phyloP scores from a whole-genome alignment of 306 rosid genomes.

The cucumber (Cucumis sativus) region DNA sequence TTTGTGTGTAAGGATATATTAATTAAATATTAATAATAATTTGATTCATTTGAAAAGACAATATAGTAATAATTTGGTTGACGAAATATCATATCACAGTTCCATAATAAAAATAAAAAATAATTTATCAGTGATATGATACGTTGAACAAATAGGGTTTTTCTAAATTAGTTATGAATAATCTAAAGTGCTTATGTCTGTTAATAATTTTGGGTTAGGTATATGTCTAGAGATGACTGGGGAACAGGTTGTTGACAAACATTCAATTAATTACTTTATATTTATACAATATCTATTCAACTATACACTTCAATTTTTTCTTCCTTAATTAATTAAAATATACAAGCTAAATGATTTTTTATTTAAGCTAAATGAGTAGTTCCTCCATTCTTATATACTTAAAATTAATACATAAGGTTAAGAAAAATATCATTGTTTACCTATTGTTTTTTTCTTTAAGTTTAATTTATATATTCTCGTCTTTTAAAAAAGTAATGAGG shows the following conservation, averaged over 20 bases:
- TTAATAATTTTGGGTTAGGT: conserved; percentile 2
- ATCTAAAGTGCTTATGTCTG: neutral
- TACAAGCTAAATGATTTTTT: too few species aligned
- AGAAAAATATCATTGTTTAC: too few species aligned
- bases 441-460: too few species aligned
- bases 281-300: neutral
- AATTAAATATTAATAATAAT: too few species aligned
- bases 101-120: neutral
- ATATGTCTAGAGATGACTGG: conserved; percentile 1
- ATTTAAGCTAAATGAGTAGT: too few species aligned
- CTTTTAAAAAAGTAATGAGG: too few species aligned
- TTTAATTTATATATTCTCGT: too few species aligned
- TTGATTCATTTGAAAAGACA: too few species aligned
- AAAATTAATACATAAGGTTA: too few species aligned
- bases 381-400: too few species aligned
- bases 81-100: neutral
- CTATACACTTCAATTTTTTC: neutral
- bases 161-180: neutral
- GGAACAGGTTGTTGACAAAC: conserved; percentile 8
- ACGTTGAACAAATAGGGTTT: neutral
- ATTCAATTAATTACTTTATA: neutral
- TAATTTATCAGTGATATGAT: neutral
- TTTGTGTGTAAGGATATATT: too few species aligned
- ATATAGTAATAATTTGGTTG: neutral
- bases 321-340: too few species aligned